Evolutionary conservation across 495 filamentous ascomycete species (phyloP).

Genomic region (Tuber magnatum): DNA sequence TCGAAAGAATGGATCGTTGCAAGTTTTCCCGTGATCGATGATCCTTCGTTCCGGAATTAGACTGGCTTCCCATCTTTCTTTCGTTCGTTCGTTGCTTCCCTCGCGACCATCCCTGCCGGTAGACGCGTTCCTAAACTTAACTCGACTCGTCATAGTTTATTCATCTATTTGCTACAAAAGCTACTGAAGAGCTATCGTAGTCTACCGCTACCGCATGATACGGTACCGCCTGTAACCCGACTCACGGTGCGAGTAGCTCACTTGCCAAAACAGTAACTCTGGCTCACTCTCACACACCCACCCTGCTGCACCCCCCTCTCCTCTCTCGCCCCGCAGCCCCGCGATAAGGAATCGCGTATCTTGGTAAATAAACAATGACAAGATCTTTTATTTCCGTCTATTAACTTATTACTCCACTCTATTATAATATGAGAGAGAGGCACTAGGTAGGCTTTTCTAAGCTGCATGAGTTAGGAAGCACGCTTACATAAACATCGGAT

Average conservation of each 20-base stretch:
- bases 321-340: not conserved
- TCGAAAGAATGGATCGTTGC: constrained; percentile 6
- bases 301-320: not conserved
- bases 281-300: not conserved
- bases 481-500: not conserved
- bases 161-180: not conserved
- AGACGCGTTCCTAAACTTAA: not conserved
- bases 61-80: not conserved
- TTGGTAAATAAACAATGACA: not conserved
- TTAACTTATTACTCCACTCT: not conserved
- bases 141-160: not conserved
- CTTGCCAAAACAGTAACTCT: not conserved
- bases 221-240: too few relatives aligned
- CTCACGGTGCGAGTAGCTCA: not conserved
- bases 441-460: not conserved
- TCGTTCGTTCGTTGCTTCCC: not conserved
- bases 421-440: not conserved
- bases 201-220: not conserved
- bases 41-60: constrained; percentile 10
- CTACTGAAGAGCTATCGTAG: not conserved
- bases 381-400: not conserved
- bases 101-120: not conserved
- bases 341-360: not conserved
- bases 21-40: constrained; percentile 15
- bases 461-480: not conserved